Percentiles rank a stretch among this genome's conserved stretches.
Evolutionary conservation across 331 rosid genomes (phyloP).

Genomic region (Erythrophleum ivorense): DNA sequence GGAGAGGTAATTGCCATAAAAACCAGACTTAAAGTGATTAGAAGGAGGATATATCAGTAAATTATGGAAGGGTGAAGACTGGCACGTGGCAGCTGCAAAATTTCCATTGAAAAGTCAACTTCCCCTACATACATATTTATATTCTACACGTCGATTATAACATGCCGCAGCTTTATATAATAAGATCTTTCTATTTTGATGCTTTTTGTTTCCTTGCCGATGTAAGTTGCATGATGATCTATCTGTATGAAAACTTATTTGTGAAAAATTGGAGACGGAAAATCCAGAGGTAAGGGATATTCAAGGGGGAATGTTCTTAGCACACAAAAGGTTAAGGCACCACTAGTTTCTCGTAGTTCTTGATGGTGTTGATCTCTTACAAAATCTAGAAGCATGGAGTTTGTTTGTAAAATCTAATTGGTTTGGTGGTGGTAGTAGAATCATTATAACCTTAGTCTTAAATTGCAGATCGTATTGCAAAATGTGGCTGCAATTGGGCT

Average conservation of each 20-base stretch:
- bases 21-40: too few relatives aligned
- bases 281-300: not conserved
- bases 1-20: too few relatives aligned
- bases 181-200: constrained; percentile 27
- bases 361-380: constrained; percentile 28
- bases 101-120: too few relatives aligned
- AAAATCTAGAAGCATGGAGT: not conserved
- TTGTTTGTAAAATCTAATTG: not conserved
- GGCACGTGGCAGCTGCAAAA: too few relatives aligned
- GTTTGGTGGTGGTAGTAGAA: constrained; percentile 28
- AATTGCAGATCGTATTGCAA: too few relatives aligned
- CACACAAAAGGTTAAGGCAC: not conserved
- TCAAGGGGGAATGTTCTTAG: not conserved
- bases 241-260: not conserved
- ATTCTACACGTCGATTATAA: too few relatives aligned
- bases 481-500: too few relatives aligned
- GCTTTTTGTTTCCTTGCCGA: constrained; percentile 25
- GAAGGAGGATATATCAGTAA: too few relatives aligned
- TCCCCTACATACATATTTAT: too few relatives aligned
- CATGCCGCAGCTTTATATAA: not conserved
- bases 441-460: too few relatives aligned
- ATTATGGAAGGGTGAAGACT: too few relatives aligned
- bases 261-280: not conserved
- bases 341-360: constrained; percentile 26
- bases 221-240: not conserved